These are phyloP conservation scores for Myriosclerotinia scirpicola DNA, from an alignment of 2,329 filamentous ascomycete species.

Conservation along the genomic window DNA sequence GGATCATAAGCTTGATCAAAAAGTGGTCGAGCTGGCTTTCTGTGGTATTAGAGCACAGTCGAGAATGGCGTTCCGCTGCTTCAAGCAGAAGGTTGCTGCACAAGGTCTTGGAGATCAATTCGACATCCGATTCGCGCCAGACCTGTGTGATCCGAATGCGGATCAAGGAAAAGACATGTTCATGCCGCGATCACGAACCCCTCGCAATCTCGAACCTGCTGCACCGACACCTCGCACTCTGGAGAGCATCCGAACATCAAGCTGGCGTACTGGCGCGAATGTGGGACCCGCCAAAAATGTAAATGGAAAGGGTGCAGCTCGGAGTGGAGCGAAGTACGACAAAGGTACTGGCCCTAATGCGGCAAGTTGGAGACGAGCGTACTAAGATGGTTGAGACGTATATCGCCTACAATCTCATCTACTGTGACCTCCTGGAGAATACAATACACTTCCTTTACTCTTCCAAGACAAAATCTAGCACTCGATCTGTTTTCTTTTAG, in stretches of 20 bases:
- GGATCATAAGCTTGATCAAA: not conserved
- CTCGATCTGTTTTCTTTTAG: too few species aligned
- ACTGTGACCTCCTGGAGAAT: too few species aligned
- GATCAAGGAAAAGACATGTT: slow-evolving; percentile 13
- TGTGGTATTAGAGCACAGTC: slow-evolving; percentile 19
- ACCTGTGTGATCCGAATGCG: slow-evolving; percentile 24
- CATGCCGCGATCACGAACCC: not conserved
- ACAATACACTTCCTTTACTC: too few species aligned
- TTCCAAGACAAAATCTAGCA: too few species aligned
- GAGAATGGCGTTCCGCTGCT: slow-evolving; percentile 21
- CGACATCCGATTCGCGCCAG: slow-evolving; percentile 19
- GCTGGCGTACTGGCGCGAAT: not conserved
- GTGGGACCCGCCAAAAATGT: too few species aligned
- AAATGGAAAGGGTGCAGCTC: not conserved
- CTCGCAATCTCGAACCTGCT: not conserved
- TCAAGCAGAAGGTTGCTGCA: slow-evolving; percentile 13
- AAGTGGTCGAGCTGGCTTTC: slow-evolving; percentile 21
- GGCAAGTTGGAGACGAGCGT: not conserved
- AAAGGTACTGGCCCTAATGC: not conserved
- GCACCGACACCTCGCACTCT: not conserved
- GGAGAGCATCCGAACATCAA: not conserved
- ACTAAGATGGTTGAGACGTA: not conserved
- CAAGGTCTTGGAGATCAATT: slow-evolving; percentile 13
- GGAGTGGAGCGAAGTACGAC: slow-evolving; percentile 1
- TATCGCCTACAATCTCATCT: too few species aligned